Conservation (phyloP, 345 rosid genomes). For the Gossypium australe region DNA sequence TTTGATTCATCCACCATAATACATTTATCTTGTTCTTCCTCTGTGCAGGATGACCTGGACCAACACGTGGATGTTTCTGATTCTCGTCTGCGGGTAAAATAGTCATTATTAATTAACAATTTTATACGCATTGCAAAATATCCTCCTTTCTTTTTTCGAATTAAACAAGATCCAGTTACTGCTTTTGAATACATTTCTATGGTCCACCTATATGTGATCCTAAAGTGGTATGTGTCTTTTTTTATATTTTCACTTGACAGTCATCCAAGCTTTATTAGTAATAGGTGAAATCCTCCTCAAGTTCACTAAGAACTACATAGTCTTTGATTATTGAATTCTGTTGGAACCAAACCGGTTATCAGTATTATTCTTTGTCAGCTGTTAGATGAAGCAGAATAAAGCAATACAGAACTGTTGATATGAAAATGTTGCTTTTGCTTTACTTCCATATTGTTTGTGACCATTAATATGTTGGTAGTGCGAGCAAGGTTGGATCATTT, state of each 20-base stretch:
- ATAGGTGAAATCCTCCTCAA: neutral
- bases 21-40: slow-evolving; percentile 5
- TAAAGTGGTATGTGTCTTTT: neutral
- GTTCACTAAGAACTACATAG: neutral
- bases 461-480: neutral
- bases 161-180: neutral
- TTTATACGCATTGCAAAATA: neutral
- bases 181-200: neutral
- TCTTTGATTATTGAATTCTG: neutral
- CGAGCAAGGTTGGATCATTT: neutral
- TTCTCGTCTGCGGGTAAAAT: slow-evolving; percentile 77
- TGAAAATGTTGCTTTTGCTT: neutral
- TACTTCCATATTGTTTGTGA: neutral
- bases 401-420: neutral
- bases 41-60: slow-evolving; percentile 82
- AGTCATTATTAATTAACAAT: neutral
- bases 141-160: neutral
- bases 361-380: neutral
- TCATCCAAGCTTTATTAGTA: neutral
- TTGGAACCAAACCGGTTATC: neutral
- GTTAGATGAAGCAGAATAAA: neutral
- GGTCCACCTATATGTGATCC: neutral
- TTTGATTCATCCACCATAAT: neutral
- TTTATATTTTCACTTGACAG: neutral
- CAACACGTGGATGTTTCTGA: slow-evolving; percentile 88